Evolutionary conservation across 495 filamentous ascomycete species (phyloP).

Genomic region (Sporormia fimetaria): DNA sequence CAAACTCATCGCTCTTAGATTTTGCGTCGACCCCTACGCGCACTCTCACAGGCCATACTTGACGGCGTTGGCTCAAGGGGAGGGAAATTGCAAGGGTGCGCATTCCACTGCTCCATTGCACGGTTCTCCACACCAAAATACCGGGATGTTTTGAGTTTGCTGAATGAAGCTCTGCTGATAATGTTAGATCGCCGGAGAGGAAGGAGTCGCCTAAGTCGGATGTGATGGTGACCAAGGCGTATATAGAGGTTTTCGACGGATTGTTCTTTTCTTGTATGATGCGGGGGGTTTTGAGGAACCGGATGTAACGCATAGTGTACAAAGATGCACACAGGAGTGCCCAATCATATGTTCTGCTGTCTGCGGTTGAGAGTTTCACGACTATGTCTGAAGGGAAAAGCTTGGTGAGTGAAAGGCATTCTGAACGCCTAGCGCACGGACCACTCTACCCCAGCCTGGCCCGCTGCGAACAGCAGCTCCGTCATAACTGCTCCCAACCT

Average conservation of each 20-base stretch:
- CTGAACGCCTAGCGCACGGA: neutral
- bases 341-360: neutral
- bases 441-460: no score
- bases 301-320: constrained; percentile 28
- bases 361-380: no score
- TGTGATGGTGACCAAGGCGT: constrained; percentile 59
- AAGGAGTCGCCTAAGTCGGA: constrained; percentile 86
- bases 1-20: constrained; percentile 15
- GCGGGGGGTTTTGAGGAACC: constrained; percentile 30
- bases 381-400: no score
- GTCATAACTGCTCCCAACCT: no score
- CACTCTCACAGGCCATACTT: constrained; percentile 25
- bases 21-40: constrained; percentile 25
- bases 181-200: constrained; percentile 49
- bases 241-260: constrained; percentile 28
- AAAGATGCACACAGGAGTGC: neutral
- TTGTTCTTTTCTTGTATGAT: constrained; percentile 12
- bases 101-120: constrained; percentile 45
- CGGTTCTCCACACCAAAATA: constrained; percentile 36
- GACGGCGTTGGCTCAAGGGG: constrained; percentile 12
- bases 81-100: constrained; percentile 39
- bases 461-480: no score
- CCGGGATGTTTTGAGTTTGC: constrained; percentile 26
- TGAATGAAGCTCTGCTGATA: constrained; percentile 41
- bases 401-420: neutral